Evolutionary conservation across 2,329 filamentous ascomycete genomes (phyloP), one percentile per base, ranked within the genome.

Genomic region (Davidsoniella eucalypti): DNA sequence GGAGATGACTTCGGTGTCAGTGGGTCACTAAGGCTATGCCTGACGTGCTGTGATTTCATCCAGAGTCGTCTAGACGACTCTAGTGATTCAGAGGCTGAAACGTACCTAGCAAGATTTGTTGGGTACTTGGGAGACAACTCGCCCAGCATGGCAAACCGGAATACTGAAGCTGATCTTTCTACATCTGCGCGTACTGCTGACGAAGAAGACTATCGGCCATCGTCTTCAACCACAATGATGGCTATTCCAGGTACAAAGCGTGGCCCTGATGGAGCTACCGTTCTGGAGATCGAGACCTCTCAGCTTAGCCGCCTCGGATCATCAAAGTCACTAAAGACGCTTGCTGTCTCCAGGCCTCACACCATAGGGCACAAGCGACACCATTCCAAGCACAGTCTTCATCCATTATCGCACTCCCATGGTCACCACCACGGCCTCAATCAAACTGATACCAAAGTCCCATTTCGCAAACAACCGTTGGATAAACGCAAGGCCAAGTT

Each of bases 281-380:
- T 96, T 38, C 72, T 98, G 21, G 92, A 98, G 63, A 92, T 96
- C 51, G 87, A 92, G 58, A 76, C 79, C 16, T 84, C 86, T 29
- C 82, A 86, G 50, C 70, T 95, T 25, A 83, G 84, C 55, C 76
- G 92, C n/a, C 90, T 92, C n/a, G 85, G 84, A 54, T 98, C 92
- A 1, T 94, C 90, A 3, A 78, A 88, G 49, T 96, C 92, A 7
- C 66, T 96, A 18, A 87, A 84, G 57, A 87, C 87, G 0, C 69
- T 82, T 6, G 69, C 84, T 60, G 63, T 68, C 7, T 76, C 73
- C 10, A 77, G 87, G 37, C 82, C 87, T 12, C 79, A 87, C 55
- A 92, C 87, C 2, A 85, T 69, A 40, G 72, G 80, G 6, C 90
- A 95, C 62, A 86, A 84, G 61, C 77, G 88, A 14, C 84, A 93